Evolutionary conservation across 2,329 filamentous ascomycete genomes (phyloP).

Genomic region (Thelonectria discophora): DNA sequence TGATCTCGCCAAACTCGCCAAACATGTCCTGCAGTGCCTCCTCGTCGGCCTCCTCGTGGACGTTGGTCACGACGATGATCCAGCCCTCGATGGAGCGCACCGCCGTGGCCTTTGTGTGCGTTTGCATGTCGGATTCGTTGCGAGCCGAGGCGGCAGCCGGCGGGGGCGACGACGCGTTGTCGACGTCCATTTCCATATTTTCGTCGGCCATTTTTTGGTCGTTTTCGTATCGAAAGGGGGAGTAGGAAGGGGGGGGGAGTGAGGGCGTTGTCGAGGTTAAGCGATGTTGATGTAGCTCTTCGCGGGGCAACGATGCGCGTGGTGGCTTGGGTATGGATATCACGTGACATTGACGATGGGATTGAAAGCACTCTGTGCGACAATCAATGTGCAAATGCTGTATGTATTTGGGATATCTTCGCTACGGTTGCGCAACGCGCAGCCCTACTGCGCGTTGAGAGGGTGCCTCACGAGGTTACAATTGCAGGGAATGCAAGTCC

Average conservation of each 20-base stretch:
- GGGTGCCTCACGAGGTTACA: neutral
- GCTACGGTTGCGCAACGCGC: neutral
- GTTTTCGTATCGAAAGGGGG: neutral
- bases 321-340: conserved; percentile 2
- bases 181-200: conserved; percentile 67
- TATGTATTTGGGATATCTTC: neutral
- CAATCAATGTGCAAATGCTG: conserved; percentile 6
- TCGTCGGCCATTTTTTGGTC: conserved; percentile 58
- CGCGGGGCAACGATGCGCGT: conserved; percentile 13
- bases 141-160: conserved; percentile 55
- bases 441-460: neutral
- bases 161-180: conserved; percentile 49
- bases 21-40: conserved; percentile 85
- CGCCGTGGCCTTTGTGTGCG: conserved; percentile 76
- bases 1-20: conserved; percentile 85
- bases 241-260: neutral
- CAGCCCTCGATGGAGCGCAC: conserved; percentile 90
- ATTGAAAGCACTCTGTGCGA: neutral
- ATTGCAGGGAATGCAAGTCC: conserved; percentile 2
- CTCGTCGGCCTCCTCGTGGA: conserved; percentile 87
- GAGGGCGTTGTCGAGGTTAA: neutral
- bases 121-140: conserved; percentile 73
- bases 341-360: conserved; percentile 17
- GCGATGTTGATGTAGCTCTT: conserved; percentile 14
- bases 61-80: conserved; percentile 87